Conservation (phyloP, 495 filamentous ascomycete genomes). For the Hypoxylon intermedium region DNA sequence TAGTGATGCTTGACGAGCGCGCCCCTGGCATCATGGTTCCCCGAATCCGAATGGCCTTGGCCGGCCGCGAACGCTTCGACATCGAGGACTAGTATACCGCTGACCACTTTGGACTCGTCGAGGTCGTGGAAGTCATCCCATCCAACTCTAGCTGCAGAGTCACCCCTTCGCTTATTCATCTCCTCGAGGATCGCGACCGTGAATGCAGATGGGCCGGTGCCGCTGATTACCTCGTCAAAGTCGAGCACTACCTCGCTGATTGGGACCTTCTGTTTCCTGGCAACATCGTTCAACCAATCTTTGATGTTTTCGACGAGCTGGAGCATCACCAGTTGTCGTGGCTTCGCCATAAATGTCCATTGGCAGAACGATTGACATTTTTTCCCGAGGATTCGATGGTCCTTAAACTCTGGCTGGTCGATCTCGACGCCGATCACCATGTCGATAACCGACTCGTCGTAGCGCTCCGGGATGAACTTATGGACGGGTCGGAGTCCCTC, state of each 20-base stretch:
- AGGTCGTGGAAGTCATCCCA: slow-evolving; percentile 68
- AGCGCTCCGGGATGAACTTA: slow-evolving; percentile 61
- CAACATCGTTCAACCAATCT: slow-evolving; percentile 62
- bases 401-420: slow-evolving; percentile 65
- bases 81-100: slow-evolving; percentile 64
- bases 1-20: slow-evolving; percentile 71
- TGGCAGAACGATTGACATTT: slow-evolving; percentile 71
- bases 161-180: slow-evolving; percentile 52
- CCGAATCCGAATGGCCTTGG: slow-evolving; percentile 69
- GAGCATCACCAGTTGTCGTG: slow-evolving; percentile 67
- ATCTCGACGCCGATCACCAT: slow-evolving; percentile 72
- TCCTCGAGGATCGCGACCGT: slow-evolving; percentile 66
- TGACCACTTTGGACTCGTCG: slow-evolving; percentile 62
- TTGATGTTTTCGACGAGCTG: slow-evolving; percentile 66
- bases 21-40: slow-evolving; percentile 63
- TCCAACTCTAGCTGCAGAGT: slow-evolving; percentile 44
- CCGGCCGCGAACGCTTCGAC: slow-evolving; percentile 70
- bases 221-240: slow-evolving; percentile 72
- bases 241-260: slow-evolving; percentile 64
- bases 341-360: slow-evolving; percentile 72
- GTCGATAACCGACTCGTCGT: slow-evolving; percentile 57
- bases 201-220: slow-evolving; percentile 72
- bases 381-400: slow-evolving; percentile 67
- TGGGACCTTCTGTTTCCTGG: slow-evolving; percentile 58
- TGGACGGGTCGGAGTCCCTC: slow-evolving; percentile 57